Conservation (phyloP, 2,329 filamentous ascomycete species). For the Penicillium oxalicum region DNA sequence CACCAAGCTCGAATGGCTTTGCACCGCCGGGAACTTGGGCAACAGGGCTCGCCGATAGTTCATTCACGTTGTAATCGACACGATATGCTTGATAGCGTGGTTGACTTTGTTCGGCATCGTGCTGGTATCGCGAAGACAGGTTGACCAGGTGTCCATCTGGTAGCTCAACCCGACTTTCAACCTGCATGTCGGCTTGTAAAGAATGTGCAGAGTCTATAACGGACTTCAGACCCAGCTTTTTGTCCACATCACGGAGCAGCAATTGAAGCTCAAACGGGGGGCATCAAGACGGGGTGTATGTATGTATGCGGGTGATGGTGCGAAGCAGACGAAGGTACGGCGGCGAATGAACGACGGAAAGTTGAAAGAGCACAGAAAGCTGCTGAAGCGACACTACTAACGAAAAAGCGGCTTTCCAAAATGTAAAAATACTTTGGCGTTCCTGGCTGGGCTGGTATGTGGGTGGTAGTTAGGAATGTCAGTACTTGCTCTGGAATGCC, state of each 20-base stretch:
- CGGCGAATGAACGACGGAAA: background rate
- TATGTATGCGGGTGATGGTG: constrained; percentile 3
- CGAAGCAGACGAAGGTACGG: background rate
- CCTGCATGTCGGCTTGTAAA: constrained; percentile 21
- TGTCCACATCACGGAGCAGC: constrained; percentile 15
- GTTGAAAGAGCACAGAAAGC: constrained; percentile 1
- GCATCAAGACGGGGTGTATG: background rate
- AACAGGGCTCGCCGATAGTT: constrained; percentile 6
- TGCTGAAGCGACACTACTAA: background rate
- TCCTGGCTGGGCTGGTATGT: constrained; percentile 17
- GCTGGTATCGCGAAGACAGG: constrained; percentile 21
- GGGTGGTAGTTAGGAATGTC: constrained; percentile 17
- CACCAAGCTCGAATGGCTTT: constrained; percentile 6
- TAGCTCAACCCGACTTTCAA: constrained; percentile 20
- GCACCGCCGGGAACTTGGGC: constrained; percentile 3
- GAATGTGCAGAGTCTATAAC: constrained; percentile 1
- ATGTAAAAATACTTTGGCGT: constrained; percentile 18
- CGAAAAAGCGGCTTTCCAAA: constrained; percentile 7
- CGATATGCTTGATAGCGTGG: constrained; percentile 15
- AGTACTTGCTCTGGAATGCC: constrained; percentile 18
- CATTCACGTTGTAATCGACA: constrained; percentile 11
- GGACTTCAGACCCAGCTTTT: constrained; percentile 16
- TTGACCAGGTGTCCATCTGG: constrained; percentile 28
- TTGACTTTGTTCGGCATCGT: constrained; percentile 1
- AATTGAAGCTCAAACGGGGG: background rate